Evolutionary conservation across 805 yeast genomes (phyloP).

Genomic region (Kodamaea sagamina): DNA sequence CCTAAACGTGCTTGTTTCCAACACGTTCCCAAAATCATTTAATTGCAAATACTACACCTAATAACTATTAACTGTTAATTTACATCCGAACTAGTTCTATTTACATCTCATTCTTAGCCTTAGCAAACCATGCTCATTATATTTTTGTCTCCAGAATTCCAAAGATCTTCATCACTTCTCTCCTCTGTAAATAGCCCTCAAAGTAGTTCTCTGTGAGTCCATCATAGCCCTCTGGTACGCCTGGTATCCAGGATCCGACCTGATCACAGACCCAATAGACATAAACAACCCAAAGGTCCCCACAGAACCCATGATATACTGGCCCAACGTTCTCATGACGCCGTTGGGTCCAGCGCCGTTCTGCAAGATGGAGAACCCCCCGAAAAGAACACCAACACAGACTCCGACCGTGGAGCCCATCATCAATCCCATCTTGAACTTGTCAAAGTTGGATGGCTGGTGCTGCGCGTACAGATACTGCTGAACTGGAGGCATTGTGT

Average conservation of each 20-base stretch:
- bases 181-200: slow-evolving; percentile 31
- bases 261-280: slow-evolving; percentile 92
- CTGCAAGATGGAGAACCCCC: slow-evolving; percentile 86
- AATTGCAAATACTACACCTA: no score
- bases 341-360: slow-evolving; percentile 99
- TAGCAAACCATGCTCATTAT: neutral
- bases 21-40: no score
- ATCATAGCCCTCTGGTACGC: slow-evolving; percentile 32
- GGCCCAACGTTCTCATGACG: slow-evolving; percentile 93
- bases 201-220: slow-evolving; percentile 28
- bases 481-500: slow-evolving; percentile 63
- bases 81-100: slow-evolving; percentile 3
- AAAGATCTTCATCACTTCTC: neutral
- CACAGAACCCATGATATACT: slow-evolving; percentile 93
- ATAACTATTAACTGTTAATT: neutral
- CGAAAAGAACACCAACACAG: slow-evolving; percentile 91
- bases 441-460: slow-evolving; percentile 87
- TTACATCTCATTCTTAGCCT: neutral
- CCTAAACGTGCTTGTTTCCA: no score
- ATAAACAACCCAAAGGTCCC: slow-evolving; percentile 95
- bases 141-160: neutral
- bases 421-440: slow-evolving; percentile 96
- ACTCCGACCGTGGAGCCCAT: slow-evolving; percentile 95
- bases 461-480: slow-evolving; percentile 56
- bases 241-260: slow-evolving; percentile 59